Conservation (phyloP, 108 stramenopile genomes). For the Hondaea fermentalgiana region DNA sequence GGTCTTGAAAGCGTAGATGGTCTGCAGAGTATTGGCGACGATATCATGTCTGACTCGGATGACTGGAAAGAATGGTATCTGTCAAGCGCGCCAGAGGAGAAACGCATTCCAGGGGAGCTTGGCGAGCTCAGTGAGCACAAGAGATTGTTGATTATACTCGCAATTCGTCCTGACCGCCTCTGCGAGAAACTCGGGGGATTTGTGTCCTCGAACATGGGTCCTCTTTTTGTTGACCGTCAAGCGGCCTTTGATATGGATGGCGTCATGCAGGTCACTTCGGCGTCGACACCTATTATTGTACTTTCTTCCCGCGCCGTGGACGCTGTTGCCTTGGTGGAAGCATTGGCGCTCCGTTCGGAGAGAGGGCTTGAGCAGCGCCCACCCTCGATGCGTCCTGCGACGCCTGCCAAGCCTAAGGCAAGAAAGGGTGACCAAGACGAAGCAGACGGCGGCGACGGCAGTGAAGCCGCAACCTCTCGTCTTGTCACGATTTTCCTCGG, state of each 20-base stretch:
- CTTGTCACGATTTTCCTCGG: too few species aligned
- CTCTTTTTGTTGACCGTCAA: conserved; percentile 53
- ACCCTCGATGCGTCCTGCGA: conserved; percentile 33
- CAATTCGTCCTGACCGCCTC: conserved; percentile 64
- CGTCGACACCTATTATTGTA: conserved; percentile 62
- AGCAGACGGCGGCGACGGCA: too few species aligned
- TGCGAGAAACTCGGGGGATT: conserved; percentile 48
- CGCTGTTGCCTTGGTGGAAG: conserved; percentile 67
- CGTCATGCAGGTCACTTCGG: conserved; percentile 50
- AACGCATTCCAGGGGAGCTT: conserved; percentile 60
- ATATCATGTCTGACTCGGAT: conserved; percentile 64
- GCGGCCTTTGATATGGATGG: conserved; percentile 58
- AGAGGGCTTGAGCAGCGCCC: conserved; percentile 62
- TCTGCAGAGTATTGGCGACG: conserved; percentile 61
- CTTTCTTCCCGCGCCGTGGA: conserved; percentile 72
- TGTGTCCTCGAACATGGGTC: conserved; percentile 53
- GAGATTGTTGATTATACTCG: conserved; percentile 56
- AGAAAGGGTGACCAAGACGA: too few species aligned
- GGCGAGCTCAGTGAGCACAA: conserved; percentile 52
- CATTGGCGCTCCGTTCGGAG: conserved; percentile 52
- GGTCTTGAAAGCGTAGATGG: conserved; percentile 50
- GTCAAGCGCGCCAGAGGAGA: conserved; percentile 52
- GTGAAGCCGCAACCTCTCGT: too few species aligned
- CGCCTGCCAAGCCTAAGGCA: too few species aligned
- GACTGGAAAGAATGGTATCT: conserved; percentile 69